Evolutionary conservation across 169 alveolate species (phyloP), one percentile per base, ranked within the genome.

Genomic region (Cytauxzoon felis): DNA sequence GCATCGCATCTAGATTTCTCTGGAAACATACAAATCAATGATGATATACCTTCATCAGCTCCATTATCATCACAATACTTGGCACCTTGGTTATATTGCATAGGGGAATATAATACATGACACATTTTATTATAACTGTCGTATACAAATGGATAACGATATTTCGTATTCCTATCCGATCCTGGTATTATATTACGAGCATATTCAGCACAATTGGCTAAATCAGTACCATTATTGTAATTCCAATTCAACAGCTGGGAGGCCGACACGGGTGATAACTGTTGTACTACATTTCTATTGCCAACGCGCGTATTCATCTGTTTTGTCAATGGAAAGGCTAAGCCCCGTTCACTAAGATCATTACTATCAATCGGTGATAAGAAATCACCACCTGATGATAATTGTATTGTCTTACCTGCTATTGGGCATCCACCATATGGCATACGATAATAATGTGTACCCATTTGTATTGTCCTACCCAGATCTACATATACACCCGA

Each of bases 381-480:
- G 78, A 76, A 86, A 42, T 68, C 80, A n/a, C 68, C 85, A 0
- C 80, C 65, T 32, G 69, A 67, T 30, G 62, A 78, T 6, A 70
- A 70, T 21, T 62, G 65, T 36, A 71, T 72, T 21, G 82, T 69
- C 70, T 86, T 86, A 36, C 92, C 92, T 41, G 79, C 64, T 23
- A 86, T 89, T 27, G 92, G 92, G 62, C 92, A 86, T 68, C 72
- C 78, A 4, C 92, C 92, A 13, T 62, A 56, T 18, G 89, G 90
- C 81, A 86, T 64, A 23, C 92, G 57, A 54, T 86, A 81, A 27
- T 43, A 30, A 36, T 52, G 36, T 51, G 23, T 21, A 16, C 40
- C 64, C 16, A 86, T 81, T n/a, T 70, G 51, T 36, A 57, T 89
- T 62, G 57, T 67, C 41, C 73, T 86, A 26, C 90, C 92, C 67